Base-by-base conservation (phyloP, 1,284 basidiomycete genomes). In the Exobasidium rhododendri region DNA sequence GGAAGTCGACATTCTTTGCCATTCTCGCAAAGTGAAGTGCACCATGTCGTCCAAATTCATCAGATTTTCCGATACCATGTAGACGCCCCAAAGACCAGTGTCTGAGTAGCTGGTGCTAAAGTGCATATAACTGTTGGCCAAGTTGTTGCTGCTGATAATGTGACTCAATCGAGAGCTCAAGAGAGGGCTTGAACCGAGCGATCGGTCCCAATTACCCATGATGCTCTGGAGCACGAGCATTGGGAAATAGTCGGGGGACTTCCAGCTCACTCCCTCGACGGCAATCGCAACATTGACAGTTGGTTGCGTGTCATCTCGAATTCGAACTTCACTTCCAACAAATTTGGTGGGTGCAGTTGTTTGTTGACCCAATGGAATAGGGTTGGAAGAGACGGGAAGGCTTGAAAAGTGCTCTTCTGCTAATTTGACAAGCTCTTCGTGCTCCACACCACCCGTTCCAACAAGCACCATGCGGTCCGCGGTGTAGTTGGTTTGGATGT, bases 81-180 rank as follows among this genome's bases (percentile, higher is more conserved):
- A 98, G 83, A 97, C 92, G 77, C 96, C 96, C 96, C 96, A 98
- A 51, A 99, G 88, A 77, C 94, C 96, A 20, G 94, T 98, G 83
- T 98, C 96, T 17, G 93, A 94, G 85, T 99, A 99, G n/a, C 91
- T 94, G 11, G 96, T 98, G 45, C 92, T 96, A 88, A 98, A 99
- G 68, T 91, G 92, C 92, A 97, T 96, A 88, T 91, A 98, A 71
- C 90, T 93, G 85, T 98, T 99, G 78, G 96, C 94, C 79, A 98
- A 90, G 84, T 92, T 92, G 87, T 97, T 90, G 67, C 85, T 85
- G 53, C 92, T 92, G 78, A 98, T 85, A 81, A 93, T 90, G 83
- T 94, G 90, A 54, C 90, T 92, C 65, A 99, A 88, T 64, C 89
- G 88, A 61, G 92, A 96, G 67, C 90, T 92, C 71, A 96, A 87